Evolutionary conservation across 495 filamentous ascomycete species (phyloP).

Genomic region (Sabuloglossum arenarium): DNA sequence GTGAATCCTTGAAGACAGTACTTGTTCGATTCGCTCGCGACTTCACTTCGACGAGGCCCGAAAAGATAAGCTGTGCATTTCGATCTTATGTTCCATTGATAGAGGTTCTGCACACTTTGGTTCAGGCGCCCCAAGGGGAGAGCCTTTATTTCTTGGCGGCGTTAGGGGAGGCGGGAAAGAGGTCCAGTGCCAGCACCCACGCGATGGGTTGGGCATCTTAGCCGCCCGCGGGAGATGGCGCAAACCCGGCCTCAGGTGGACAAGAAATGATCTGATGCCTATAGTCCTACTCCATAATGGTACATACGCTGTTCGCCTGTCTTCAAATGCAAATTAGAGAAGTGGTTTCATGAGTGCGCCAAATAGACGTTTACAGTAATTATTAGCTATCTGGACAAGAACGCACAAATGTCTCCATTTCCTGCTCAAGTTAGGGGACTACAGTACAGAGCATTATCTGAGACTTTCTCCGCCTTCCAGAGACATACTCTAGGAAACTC

Average conservation of each 20-base stretch:
- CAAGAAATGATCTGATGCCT: not conserved
- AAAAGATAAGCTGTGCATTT: not conserved
- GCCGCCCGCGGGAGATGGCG: conserved; percentile 1
- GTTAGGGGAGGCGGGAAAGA: not conserved
- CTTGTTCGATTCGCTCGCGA: not conserved
- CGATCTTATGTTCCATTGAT: not conserved
- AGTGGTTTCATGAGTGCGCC: too few species aligned
- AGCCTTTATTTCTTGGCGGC: not conserved
- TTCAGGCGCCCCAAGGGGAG: not conserved
- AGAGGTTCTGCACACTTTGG: not conserved
- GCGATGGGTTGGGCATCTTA: not conserved
- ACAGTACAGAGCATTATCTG: too few species aligned
- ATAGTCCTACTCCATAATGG: not conserved
- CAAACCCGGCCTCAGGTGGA: not conserved
- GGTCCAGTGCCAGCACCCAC: not conserved
- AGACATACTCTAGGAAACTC: too few species aligned
- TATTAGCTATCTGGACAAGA: too few species aligned
- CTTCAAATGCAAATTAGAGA: too few species aligned
- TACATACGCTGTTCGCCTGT: not conserved
- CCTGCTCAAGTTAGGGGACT: too few species aligned
- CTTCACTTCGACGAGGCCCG: not conserved
- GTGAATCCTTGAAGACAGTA: too few species aligned
- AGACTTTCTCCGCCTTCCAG: too few species aligned
- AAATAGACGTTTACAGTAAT: too few species aligned
- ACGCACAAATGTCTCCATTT: too few species aligned